These are phyloP conservation scores for Paspalum notatum DNA, from an alignment of 176 grass and related monocot genomes.

Conservation along the genomic window DNA sequence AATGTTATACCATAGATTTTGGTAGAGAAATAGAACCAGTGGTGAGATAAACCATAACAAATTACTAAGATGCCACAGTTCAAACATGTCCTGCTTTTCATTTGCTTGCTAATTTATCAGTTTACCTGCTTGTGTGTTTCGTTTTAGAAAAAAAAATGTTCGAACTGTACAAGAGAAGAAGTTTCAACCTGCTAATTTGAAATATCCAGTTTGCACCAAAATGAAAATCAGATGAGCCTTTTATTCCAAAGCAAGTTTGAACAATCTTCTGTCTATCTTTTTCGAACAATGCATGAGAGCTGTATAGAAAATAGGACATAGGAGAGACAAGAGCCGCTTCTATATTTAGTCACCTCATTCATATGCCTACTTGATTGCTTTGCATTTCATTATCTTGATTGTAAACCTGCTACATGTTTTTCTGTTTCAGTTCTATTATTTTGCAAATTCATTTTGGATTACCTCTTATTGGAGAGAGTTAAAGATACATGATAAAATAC, in stretches of 20 bases:
- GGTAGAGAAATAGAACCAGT: not conserved
- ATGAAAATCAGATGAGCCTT: slow-evolving; percentile 10
- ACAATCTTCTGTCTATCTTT: not conserved
- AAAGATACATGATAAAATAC: not conserved
- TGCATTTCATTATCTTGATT: slow-evolving; percentile 3
- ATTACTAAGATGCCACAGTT: not conserved
- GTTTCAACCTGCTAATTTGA: not conserved
- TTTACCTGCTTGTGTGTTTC: slow-evolving; percentile 1
- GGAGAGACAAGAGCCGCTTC: not conserved
- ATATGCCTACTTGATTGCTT: not conserved
- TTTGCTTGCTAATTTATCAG: not conserved
- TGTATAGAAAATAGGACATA: too few relatives aligned
- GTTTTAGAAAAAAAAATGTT: not conserved
- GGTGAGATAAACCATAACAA: slow-evolving; percentile 16
- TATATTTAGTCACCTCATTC: not conserved
- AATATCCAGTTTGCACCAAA: not conserved
- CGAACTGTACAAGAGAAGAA: not conserved
- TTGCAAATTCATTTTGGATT: not conserved
- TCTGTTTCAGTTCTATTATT: not conserved
- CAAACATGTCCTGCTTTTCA: not conserved
- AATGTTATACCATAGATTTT: not conserved
- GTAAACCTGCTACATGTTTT: not conserved
- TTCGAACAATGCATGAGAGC: too few relatives aligned
- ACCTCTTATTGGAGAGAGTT: not conserved
- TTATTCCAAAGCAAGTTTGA: not conserved